Percentiles rank a stretch among this genome's conserved stretches.
Conservation (phyloP, 2,329 filamentous ascomycete species). For the Xylaria arbuscula region DNA sequence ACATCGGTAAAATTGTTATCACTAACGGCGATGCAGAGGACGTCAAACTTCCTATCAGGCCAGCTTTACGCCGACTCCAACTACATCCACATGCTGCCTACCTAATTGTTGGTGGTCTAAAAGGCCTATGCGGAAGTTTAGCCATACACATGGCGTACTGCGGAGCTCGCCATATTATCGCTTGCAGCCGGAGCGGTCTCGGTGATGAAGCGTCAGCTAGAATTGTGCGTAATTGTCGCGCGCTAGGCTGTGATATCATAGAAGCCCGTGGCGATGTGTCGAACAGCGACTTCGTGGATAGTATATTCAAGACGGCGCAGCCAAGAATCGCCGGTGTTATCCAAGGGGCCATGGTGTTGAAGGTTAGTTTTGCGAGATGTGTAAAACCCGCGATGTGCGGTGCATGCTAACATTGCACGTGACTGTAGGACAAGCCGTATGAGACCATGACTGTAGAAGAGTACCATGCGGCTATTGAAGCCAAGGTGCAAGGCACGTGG, state of each 20-base stretch:
- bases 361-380: conserved; percentile 20
- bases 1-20: conserved; percentile 56
- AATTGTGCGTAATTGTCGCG: conserved; percentile 37
- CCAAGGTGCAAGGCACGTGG: conserved; percentile 48
- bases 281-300: conserved; percentile 28
- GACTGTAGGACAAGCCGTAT: conserved; percentile 37
- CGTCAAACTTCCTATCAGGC: conserved; percentile 43
- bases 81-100: conserved; percentile 48
- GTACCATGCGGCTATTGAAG: conserved; percentile 46
- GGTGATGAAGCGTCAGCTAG: conserved; percentile 45
- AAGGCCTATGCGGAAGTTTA: conserved; percentile 52
- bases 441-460: conserved; percentile 49
- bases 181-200: conserved; percentile 48
- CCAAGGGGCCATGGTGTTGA: conserved; percentile 50
- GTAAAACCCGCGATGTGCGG: too few species aligned
- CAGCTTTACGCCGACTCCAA: conserved; percentile 31
- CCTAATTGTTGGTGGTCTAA: conserved; percentile 54
- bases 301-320: conserved; percentile 15
- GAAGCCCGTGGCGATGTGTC: conserved; percentile 39
- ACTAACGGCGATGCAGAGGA: conserved; percentile 36
- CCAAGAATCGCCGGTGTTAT: conserved; percentile 43
- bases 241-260: conserved; percentile 38
- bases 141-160: conserved; percentile 49
- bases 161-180: conserved; percentile 51
- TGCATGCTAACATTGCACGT: too few species aligned